These are phyloP conservation scores for Cercospora berteroae DNA, from an alignment of 2,329 filamentous ascomycete genomes.

Conservation along the genomic window DNA sequence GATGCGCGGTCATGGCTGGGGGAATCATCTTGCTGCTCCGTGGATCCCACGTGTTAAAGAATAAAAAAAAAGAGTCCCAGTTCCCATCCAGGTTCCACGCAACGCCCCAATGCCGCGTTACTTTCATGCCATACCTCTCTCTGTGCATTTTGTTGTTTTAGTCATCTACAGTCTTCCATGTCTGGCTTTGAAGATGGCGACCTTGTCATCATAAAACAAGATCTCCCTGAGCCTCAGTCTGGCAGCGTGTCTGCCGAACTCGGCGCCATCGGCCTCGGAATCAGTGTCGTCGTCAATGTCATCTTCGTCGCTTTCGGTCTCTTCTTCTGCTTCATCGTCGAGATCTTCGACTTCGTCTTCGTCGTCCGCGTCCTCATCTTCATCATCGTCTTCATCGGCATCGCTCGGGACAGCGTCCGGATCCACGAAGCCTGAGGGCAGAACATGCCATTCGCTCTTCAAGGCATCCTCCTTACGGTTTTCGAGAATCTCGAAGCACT, in stretches of 20 bases:
- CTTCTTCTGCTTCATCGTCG: conserved; percentile 42
- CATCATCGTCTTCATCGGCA: conserved; percentile 51
- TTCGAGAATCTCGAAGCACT: conserved; percentile 81
- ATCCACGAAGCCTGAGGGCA: conserved; percentile 42
- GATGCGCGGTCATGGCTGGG: not conserved
- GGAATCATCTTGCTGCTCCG: not conserved
- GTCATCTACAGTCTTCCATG: conserved; percentile 51
- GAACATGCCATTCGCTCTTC: conserved; percentile 46
- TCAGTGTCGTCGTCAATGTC: conserved; percentile 17
- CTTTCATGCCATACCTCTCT: not conserved
- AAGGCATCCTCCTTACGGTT: conserved; percentile 45
- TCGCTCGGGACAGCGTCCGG: conserved; percentile 49
- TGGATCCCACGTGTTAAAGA: not conserved
- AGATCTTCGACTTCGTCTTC: conserved; percentile 52
- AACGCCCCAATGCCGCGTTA: not conserved
- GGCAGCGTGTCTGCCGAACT: conserved; percentile 22
- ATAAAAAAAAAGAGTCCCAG: not conserved
- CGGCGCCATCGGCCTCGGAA: conserved; percentile 13
- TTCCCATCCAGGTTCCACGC: not conserved
- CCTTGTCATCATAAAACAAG: conserved; percentile 79
- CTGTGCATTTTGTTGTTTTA: not conserved
- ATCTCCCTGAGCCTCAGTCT: conserved; percentile 71
- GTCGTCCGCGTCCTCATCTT: conserved; percentile 49
- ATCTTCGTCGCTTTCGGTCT: conserved; percentile 40
- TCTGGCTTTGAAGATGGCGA: conserved; percentile 74